Evolutionary conservation across 257 asterid species (phyloP).

Genomic region (Solanum dulcamara): DNA sequence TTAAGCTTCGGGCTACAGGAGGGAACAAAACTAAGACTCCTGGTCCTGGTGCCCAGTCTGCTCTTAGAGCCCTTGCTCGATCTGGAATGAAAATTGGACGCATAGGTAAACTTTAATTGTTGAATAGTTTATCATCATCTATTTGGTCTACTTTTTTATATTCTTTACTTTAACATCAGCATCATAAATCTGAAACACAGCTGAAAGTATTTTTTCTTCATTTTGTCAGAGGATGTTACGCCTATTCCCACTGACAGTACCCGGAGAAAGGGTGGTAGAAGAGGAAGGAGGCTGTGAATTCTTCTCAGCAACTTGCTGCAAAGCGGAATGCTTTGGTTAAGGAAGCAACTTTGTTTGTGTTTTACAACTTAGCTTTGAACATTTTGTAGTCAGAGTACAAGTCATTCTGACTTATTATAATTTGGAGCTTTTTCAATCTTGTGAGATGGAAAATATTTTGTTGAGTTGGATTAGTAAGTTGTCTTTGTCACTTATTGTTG

Average conservation of each 20-base stretch:
- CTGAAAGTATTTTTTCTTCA: neutral
- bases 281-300: slow-evolving; percentile 61
- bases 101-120: slow-evolving; percentile 35
- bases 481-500: accelerated
- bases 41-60: slow-evolving; percentile 94
- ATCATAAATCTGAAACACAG: neutral
- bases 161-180: neutral
- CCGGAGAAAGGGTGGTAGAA: slow-evolving; percentile 60
- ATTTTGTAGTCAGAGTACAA: neutral
- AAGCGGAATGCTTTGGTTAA: neutral
- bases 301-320: neutral
- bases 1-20: slow-evolving; percentile 87
- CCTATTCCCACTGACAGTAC: slow-evolving; percentile 73
- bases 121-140: neutral
- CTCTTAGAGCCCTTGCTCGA: slow-evolving; percentile 91
- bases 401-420: neutral
- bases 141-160: neutral
- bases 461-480: neutral
- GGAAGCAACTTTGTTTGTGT: slow-evolving; percentile 2
- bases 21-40: slow-evolving; percentile 95
- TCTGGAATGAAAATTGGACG: slow-evolving; percentile 95
- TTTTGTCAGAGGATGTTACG: slow-evolving; percentile 53
- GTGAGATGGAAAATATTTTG: neutral
- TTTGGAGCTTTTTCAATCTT: neutral
- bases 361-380: neutral